Base-by-base conservation (phyloP, 2,329 filamentous ascomycete species). In the Berkeleyomyces basicola region DNA sequence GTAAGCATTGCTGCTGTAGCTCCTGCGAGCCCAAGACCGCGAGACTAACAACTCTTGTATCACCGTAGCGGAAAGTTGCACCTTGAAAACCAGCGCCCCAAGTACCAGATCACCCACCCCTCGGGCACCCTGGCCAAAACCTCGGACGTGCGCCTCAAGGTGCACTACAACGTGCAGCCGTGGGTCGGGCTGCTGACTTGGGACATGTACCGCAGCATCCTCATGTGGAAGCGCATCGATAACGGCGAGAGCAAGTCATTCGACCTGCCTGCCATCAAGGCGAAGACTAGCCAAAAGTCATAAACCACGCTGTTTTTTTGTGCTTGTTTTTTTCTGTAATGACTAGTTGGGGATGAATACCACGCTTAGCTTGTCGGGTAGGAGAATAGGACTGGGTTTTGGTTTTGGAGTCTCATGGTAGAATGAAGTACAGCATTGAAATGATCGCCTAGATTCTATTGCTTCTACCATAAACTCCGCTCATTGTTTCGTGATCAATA, bases 121-220 rank as follows among this genome's bases (percentile, higher is more conserved):
- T 82, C 81, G 9, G 88, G 91, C 65, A 85, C 84, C 72, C 79
- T 97, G 67, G 87, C 88, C 55, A 80, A 86, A 70, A 78, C 83
- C 58, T 77, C 80, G 59, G 84, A 93, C 71, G 89, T 92, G 63
- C 85, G 82, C 39, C 77, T 99, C 66, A 84, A 85, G 69, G 77
- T 97, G 61, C 86, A 93, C 71, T 99, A 95, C 83, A 97, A 97
- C 75, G 87, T 97, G 65, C 93, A 99, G 78, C 93, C 93, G 40
- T 97, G 92, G 89, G 90, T 99, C 9, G 93, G 93, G 11, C 75
- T 86, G 61, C 74, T 97, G 72, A 87, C 87, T 49, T 99, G 93
- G 93, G 86, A 87, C 70, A 78, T 83, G 66, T 39, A 37, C 36
- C 73, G 78, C 66, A 77, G 81, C 67, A 73, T 81, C 63, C 81